These are phyloP conservation scores for Tricholoma sp. DNA, from an alignment of 768 basidiomycete species.

Conservation along the genomic window DNA sequence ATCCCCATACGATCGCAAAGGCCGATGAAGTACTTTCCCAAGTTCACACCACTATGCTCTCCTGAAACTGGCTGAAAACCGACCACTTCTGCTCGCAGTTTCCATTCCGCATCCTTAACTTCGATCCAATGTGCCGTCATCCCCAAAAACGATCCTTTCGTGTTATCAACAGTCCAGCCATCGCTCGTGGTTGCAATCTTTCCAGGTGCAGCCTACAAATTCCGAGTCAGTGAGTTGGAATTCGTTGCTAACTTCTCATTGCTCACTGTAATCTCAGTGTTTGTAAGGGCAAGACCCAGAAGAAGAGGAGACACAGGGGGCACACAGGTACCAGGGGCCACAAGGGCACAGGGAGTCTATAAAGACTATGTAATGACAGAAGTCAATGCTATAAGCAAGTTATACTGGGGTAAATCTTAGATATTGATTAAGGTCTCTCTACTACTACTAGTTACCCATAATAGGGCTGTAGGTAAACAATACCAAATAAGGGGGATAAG, in stretches of 20 bases:
- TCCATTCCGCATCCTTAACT: constrained; percentile 16
- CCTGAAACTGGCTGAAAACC: constrained; percentile 19
- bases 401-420: too few relatives aligned
- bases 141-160: constrained; percentile 7
- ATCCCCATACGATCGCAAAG: constrained; percentile 22
- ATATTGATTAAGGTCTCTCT: too few relatives aligned
- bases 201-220: constrained; percentile 11
- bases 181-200: constrained; percentile 14
- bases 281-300: too few relatives aligned
- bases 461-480: too few relatives aligned
- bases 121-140: constrained; percentile 22
- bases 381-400: too few relatives aligned
- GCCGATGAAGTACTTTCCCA: constrained; percentile 19
- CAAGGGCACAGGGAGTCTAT: too few relatives aligned
- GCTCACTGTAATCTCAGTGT: not conserved
- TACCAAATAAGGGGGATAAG: too few relatives aligned
- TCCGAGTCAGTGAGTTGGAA: not conserved
- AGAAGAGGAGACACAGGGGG: too few relatives aligned
- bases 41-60: constrained; percentile 21
- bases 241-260: not conserved
- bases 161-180: constrained; percentile 14
- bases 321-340: too few relatives aligned
- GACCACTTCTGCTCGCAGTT: constrained; percentile 15
- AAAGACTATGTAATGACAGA: too few relatives aligned
- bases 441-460: too few relatives aligned